Base-by-base conservation (phyloP, 2,329 filamentous ascomycete genomes). In the Pleomassaria siparia region DNA sequence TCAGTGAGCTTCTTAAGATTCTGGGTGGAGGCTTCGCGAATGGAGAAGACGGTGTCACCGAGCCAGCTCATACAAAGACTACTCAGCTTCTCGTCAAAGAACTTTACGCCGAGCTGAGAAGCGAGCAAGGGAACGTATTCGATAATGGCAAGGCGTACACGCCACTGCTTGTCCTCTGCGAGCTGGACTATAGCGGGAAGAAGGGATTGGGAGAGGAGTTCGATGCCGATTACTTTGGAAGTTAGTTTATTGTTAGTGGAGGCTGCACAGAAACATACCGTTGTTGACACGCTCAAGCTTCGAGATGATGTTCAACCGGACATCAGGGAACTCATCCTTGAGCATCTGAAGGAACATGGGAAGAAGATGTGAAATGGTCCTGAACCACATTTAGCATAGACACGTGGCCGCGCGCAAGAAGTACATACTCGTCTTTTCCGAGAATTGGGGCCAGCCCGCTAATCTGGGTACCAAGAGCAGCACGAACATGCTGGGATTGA, bases 341-440 rank as follows among this genome's bases (percentile, higher is more conserved):
- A 99, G 85, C 94, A 99, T 99, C 72, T 95, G 89, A 44, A 99
- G 81, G 74, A 99, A 97, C 92, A 99, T 99, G 44, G 94, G 94
- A 36, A 99, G 83, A 36, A 99, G 84, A 71, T 99, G 94, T 60
- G 94, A 87, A 59, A 96, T 97, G 24, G 94, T 99, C 74, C 89
- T 94, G 58, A 1, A 39, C 29, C 29, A 32, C 20, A 52, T 67
- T n/a, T 43, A 62, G 51, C 43, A 49, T n/a, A 43, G 18, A 56
- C 57, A 59, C 59, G 55, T 62, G 54, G 53, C 55, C 53, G 58
- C 54, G 56, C 50, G 56, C 49, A 16, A 13, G 5, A 16, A 24
- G 13, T 40, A 75, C 87, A 64, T 80, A 95, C 88, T 97, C 92
- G 74, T 99, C 89, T 76, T 97, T 97, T 74, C 94, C 94, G 58